Percentiles rank a stretch among this genome's conserved stretches.
These are phyloP conservation scores for Eucommia ulmoides DNA, from an alignment of 257 asterid species.

Conservation along the genomic window DNA sequence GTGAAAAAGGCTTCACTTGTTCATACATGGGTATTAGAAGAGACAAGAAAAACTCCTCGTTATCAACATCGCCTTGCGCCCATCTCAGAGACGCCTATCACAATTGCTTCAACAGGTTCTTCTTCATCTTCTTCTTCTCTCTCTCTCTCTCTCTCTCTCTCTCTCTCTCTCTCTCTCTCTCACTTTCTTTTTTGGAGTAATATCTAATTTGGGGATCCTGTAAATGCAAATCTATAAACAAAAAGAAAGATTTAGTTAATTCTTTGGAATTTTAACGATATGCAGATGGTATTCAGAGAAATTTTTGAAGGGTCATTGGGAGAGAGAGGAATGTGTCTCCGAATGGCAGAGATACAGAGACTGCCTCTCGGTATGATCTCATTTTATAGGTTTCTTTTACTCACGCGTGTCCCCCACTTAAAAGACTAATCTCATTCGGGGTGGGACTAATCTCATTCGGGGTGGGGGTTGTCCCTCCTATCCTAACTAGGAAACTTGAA, in stretches of 20 bases:
- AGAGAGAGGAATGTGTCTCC: slow-evolving; percentile 53
- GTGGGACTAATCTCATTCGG: too few species aligned
- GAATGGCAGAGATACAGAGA: slow-evolving; percentile 83
- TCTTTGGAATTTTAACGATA: slow-evolving; percentile 7
- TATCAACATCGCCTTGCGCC: slow-evolving; percentile 77
- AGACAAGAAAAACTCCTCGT: slow-evolving; percentile 29
- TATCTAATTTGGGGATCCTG: background rate
- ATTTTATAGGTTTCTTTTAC: too few species aligned
- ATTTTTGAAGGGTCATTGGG: slow-evolving; percentile 88
- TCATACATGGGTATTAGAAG: slow-evolving; percentile 46
- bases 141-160: background rate
- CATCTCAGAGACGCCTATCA: slow-evolving; percentile 62
- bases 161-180: background rate
- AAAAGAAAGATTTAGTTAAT: background rate
- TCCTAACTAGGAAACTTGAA: too few species aligned
- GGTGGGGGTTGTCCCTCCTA: too few species aligned
- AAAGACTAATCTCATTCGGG: too few species aligned
- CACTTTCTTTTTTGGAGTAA: background rate
- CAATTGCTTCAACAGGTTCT: slow-evolving; percentile 74
- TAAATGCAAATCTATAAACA: background rate
- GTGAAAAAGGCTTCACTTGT: too few species aligned
- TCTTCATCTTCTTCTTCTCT: slow-evolving; percentile 5
- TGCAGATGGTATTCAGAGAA: slow-evolving; percentile 80
- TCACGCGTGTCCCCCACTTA: too few species aligned
- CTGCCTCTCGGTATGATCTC: slow-evolving; percentile 59